A percentile compares a stretch with the other conserved stretches of the same genome.
Evolutionary conservation across 192 early-diverging fungal genomes (phyloP).

Genomic region (Entomortierella chlamydospora): DNA sequence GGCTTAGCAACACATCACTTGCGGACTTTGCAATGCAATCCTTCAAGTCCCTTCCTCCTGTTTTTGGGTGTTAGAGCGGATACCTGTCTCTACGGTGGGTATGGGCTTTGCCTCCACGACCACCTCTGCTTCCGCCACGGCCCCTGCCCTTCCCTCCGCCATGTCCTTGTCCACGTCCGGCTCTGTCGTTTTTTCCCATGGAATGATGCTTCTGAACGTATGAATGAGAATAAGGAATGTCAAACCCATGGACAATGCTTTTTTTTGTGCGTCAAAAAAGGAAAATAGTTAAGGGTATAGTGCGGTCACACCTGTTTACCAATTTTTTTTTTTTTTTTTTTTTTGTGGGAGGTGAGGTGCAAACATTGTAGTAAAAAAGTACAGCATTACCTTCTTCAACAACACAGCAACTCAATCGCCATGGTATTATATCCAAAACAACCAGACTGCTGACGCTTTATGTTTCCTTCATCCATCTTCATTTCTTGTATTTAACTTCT

Average conservation of each 20-base stretch:
- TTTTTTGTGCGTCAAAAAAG: no score
- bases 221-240: background rate
- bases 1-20: background rate
- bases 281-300: constrained; percentile 16
- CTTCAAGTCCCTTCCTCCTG: no score
- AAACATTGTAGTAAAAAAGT: background rate
- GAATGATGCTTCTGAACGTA: background rate
- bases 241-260: no score
- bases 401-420: background rate
- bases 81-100: constrained; percentile 54
- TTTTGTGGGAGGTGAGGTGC: background rate
- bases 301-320: constrained; percentile 30
- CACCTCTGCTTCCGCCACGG: constrained; percentile 49
- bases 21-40: background rate
- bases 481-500: background rate
- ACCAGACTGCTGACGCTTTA: background rate
- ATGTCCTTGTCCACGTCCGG: constrained; percentile 38
- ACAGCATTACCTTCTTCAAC: background rate
- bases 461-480: background rate
- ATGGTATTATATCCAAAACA: constrained; percentile 5
- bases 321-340: constrained; percentile 38
- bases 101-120: constrained; percentile 32
- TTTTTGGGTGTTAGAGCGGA: background rate
- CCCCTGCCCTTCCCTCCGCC: constrained; percentile 47
- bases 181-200: constrained; percentile 53